Percentiles rank a stretch among this genome's conserved stretches.
Evolutionary conservation across 1,139 yeast species (phyloP).

Genomic region (Yamadazyma membranifaciens): DNA sequence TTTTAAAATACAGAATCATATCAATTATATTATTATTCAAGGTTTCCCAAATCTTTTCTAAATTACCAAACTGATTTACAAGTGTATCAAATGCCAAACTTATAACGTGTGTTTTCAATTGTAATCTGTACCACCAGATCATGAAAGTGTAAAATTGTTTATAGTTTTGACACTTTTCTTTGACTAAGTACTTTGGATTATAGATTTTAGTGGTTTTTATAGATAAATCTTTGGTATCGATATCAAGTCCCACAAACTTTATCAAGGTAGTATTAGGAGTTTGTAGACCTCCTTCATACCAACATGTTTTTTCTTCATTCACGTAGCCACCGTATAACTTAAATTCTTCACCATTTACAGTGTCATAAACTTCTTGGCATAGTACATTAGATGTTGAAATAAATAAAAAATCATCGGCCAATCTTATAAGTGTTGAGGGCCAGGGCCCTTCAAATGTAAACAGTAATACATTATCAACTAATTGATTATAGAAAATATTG

Average conservation of each 20-base stretch:
- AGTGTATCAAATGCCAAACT: conserved; percentile 11
- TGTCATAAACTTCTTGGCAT: conserved; percentile 19
- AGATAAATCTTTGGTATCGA: conserved; percentile 20
- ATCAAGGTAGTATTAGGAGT: conserved; percentile 8
- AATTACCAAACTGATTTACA: conserved; percentile 11
- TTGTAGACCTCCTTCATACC: conserved; percentile 11
- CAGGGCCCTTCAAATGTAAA: conserved; percentile 21
- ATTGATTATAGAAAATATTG: conserved; percentile 66
- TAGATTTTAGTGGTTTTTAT: conserved; percentile 10
- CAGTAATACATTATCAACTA: conserved; percentile 48
- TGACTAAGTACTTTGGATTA: conserved; percentile 13
- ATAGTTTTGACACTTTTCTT: conserved; percentile 17
- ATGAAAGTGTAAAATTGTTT: conserved; percentile 14
- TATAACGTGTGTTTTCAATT: conserved; percentile 14
- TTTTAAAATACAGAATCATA: neutral
- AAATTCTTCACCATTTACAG: conserved; percentile 34
- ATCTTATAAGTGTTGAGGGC: conserved; percentile 50
- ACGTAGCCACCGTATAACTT: conserved; percentile 54
- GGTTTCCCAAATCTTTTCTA: conserved; percentile 9
- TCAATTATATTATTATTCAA: conserved; percentile 11
- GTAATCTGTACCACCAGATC: conserved; percentile 17
- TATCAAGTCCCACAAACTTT: conserved; percentile 34
- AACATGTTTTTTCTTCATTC: conserved; percentile 55
- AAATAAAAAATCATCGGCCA: conserved; percentile 85
- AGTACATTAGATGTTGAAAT: conserved; percentile 42